phyloP scores from a whole-genome alignment of 2,329 filamentous ascomycete genomes.

The Orbilia quercus region DNA sequence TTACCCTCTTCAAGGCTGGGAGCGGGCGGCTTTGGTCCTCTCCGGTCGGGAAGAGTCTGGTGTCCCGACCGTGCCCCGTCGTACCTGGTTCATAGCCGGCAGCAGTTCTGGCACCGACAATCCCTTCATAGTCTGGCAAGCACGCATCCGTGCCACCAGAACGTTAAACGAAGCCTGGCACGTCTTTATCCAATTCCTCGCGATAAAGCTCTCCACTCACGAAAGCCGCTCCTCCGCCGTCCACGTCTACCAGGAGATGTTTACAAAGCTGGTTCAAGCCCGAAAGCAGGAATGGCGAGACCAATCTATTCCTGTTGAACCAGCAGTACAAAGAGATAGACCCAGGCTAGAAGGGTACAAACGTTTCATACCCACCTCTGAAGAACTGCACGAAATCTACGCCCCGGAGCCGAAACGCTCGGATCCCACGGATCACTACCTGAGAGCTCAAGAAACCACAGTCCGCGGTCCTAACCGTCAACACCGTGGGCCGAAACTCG shows the following conservation, averaged over 20 bases:
- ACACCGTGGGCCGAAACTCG: slow-evolving; percentile 32
- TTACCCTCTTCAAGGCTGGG: slow-evolving; percentile 57
- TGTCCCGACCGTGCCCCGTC: slow-evolving; percentile 58
- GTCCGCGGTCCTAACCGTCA: slow-evolving; percentile 36
- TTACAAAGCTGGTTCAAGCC: slow-evolving; percentile 56
- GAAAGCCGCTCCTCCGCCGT: slow-evolving; percentile 9
- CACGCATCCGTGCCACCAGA: slow-evolving; percentile 58
- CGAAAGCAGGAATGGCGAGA: slow-evolving; percentile 43
- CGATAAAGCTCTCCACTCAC: not conserved
- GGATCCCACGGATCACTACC: slow-evolving; percentile 32
- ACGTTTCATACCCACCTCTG: slow-evolving; percentile 22
- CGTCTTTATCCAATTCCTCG: slow-evolving; percentile 56
- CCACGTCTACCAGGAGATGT: slow-evolving; percentile 58
- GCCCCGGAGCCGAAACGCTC: slow-evolving; percentile 22
- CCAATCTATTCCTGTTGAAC: not conserved
- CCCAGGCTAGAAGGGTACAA: not conserved
- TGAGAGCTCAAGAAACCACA: slow-evolving; percentile 22
- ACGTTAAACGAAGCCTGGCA: slow-evolving; percentile 60
- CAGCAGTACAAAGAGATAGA: no score
- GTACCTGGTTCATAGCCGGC: slow-evolving; percentile 54
- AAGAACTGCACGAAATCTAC: slow-evolving; percentile 34
- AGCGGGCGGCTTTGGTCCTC: slow-evolving; percentile 57
- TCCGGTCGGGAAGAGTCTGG: slow-evolving; percentile 57
- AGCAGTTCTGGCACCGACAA: slow-evolving; percentile 25
- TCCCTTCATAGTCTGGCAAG: slow-evolving; percentile 34